Conservation (phyloP, 2,329 filamentous ascomycete genomes). For the Fusarium multiceps region DNA sequence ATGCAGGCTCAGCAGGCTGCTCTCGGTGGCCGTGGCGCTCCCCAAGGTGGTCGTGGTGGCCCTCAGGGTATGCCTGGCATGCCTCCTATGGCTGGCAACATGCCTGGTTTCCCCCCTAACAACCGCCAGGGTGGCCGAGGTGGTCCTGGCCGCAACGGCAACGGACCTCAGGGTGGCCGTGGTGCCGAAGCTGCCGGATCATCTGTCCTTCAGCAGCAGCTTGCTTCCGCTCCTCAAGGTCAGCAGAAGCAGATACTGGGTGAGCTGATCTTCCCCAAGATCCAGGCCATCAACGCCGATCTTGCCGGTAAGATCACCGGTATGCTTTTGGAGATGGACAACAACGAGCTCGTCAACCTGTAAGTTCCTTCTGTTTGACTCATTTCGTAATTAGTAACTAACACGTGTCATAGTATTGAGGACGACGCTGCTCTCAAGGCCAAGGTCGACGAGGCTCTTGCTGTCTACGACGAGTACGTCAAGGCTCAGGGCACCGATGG, state of each 20-base stretch:
- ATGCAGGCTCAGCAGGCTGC: constrained; percentile 78
- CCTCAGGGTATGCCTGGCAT: constrained; percentile 73
- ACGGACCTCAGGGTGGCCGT: constrained; percentile 63
- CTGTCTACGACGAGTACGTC: constrained; percentile 98
- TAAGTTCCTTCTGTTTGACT: constrained; percentile 66
- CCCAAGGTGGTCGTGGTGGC: constrained; percentile 74
- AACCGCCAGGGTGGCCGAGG: constrained; percentile 64
- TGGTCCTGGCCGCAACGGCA: constrained; percentile 56
- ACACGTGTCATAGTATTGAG: constrained; percentile 73
- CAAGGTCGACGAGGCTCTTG: constrained; percentile 98
- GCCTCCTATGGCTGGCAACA: constrained; percentile 68
- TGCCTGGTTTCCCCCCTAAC: constrained; percentile 69
- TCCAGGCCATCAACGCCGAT: constrained; percentile 91
- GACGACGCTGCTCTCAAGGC: constrained; percentile 88
- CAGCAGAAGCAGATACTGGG: constrained; percentile 99
- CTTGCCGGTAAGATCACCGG: constrained; percentile 99
- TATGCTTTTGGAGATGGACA: constrained; percentile 99
- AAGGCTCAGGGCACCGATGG: constrained; percentile 75
- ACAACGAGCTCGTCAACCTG: constrained; percentile 91
- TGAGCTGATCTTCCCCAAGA: constrained; percentile 98
- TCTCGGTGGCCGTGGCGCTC: constrained; percentile 72
- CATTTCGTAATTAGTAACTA: constrained; percentile 34
- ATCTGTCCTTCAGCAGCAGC: constrained; percentile 66
- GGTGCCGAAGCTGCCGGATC: constrained; percentile 49
- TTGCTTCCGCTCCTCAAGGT: constrained; percentile 66